phyloP scores from a whole-genome alignment of 371 early-diverging fungal species.

The Sporodiniella umbellata region DNA sequence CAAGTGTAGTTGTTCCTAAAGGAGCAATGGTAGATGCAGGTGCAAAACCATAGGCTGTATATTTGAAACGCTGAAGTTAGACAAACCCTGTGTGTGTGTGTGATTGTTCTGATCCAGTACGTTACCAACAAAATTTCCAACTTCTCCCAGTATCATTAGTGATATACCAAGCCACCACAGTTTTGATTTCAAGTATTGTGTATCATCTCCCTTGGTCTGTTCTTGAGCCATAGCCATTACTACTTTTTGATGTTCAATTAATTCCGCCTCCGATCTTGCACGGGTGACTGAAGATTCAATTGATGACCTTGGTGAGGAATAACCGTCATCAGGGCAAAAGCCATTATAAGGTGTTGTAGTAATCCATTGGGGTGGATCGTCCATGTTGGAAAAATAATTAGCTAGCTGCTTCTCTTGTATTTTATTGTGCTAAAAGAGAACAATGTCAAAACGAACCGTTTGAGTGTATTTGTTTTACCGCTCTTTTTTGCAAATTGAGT shows the following conservation, averaged over 20 bases:
- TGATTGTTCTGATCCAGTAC: too few species aligned
- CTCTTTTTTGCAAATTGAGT: constrained; percentile 69
- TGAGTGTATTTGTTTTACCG: constrained; percentile 49
- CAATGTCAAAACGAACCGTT: too few species aligned
- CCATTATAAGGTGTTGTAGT: constrained; percentile 18
- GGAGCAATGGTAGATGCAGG: constrained; percentile 83
- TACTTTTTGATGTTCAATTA: constrained; percentile 32
- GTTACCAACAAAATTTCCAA: constrained; percentile 58
- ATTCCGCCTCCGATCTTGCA: constrained; percentile 24
- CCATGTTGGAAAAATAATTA: constrained; percentile 45
- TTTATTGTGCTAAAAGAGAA: constrained; percentile 49
- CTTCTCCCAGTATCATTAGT: constrained; percentile 73
- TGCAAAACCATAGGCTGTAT: constrained; percentile 75
- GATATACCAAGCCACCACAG: constrained; percentile 76
- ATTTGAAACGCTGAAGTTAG: too few species aligned
- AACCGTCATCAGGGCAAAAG: constrained; percentile 49
- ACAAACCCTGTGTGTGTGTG: too few species aligned
- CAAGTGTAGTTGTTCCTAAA: constrained; percentile 70
- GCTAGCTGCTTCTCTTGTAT: constrained; percentile 43
- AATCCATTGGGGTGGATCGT: constrained; percentile 45
- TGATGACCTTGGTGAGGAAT: constrained; percentile 47
- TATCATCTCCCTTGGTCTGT: constrained; percentile 31
- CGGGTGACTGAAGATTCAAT: constrained; percentile 16
- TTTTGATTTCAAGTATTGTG: constrained; percentile 56
- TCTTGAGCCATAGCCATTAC: constrained; percentile 45